These are phyloP conservation scores for Benincasa hispida DNA, from an alignment of 306 rosid genomes.

Conservation along the genomic window DNA sequence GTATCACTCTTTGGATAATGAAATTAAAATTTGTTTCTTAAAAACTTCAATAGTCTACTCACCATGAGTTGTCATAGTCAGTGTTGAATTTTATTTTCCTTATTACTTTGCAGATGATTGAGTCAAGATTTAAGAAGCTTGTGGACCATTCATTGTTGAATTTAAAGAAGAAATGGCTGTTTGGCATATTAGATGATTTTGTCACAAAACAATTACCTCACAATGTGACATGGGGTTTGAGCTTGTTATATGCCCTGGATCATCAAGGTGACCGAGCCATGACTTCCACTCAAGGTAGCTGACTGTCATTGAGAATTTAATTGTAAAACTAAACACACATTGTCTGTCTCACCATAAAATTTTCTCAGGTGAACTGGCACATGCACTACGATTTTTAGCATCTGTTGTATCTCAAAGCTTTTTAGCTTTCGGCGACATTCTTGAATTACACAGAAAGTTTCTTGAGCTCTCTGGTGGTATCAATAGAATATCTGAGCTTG, in stretches of 20 bases:
- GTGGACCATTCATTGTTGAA: constrained; percentile 58
- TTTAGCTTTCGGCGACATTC: constrained; percentile 97
- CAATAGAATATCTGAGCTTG: constrained; percentile 88
- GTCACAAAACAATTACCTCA: constrained; percentile 95
- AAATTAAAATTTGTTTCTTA: too few relatives aligned
- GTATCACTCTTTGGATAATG: too few relatives aligned
- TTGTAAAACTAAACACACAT: not conserved
- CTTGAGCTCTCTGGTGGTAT: constrained; percentile 86
- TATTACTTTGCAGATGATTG: constrained; percentile 69
- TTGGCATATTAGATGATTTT: constrained; percentile 85
- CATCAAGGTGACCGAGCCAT: constrained; percentile 84
- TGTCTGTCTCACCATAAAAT: not conserved
- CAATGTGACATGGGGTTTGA: constrained; percentile 97
- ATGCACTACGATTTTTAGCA: constrained; percentile 93
- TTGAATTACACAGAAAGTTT: constrained; percentile 80
- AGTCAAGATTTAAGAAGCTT: constrained; percentile 77
- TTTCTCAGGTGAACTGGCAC: constrained; percentile 87
- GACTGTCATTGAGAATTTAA: not conserved
- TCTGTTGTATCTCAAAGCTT: constrained; percentile 99
- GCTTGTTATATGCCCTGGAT: constrained; percentile 85
- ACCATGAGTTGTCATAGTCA: not conserved
- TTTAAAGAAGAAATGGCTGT: constrained; percentile 81
- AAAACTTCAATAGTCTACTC: not conserved
- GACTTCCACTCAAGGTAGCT: constrained; percentile 65
- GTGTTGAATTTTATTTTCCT: constrained; percentile 4